Percentiles rank a stretch among this genome's conserved stretches.
Evolutionary conservation across 306 rosid genomes (phyloP).

Genomic region (Notholithocarpus densiflorus): DNA sequence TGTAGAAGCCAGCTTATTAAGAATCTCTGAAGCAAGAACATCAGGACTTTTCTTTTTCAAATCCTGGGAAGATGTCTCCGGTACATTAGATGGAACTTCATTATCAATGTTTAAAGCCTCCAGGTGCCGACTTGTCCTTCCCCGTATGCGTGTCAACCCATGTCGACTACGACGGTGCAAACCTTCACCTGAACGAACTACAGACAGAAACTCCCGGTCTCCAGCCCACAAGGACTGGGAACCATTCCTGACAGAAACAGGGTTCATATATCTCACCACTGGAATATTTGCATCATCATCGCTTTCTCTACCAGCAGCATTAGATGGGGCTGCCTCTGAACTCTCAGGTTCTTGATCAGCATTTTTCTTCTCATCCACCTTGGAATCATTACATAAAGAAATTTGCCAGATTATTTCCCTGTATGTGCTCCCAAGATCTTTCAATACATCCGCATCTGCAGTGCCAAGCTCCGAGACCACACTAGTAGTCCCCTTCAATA

Average conservation of each 20-base stretch:
- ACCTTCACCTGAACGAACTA: constrained; percentile 84
- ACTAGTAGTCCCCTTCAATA: constrained; percentile 84
- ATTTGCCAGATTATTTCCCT: constrained; percentile 92
- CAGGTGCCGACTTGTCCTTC: constrained; percentile 78
- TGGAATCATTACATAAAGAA: constrained; percentile 74
- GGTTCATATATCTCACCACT: constrained; percentile 78
- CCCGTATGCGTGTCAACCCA: constrained; percentile 78
- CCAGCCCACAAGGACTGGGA: constrained; percentile 88
- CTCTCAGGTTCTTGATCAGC: constrained; percentile 70
- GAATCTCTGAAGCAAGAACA: constrained; percentile 70
- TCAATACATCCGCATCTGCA: constrained; percentile 83
- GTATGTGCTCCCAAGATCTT: constrained; percentile 81
- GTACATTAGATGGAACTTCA: constrained; percentile 57
- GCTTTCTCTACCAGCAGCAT: constrained; percentile 80
- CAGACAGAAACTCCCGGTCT: constrained; percentile 88
- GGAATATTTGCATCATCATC: constrained; percentile 86
- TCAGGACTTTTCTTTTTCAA: constrained; percentile 94
- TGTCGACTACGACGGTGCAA: constrained; percentile 87
- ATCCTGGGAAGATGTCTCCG: constrained; percentile 72
- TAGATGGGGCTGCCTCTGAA: constrained; percentile 63
- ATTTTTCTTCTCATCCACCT: constrained; percentile 68
- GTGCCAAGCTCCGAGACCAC: constrained; percentile 84
- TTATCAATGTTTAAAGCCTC: constrained; percentile 77
- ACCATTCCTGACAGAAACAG: constrained; percentile 70
- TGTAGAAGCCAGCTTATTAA: constrained; percentile 80